phyloP scores from a whole-genome alignment of 140 eudicot genomes.

The Cichorium intybus region DNA sequence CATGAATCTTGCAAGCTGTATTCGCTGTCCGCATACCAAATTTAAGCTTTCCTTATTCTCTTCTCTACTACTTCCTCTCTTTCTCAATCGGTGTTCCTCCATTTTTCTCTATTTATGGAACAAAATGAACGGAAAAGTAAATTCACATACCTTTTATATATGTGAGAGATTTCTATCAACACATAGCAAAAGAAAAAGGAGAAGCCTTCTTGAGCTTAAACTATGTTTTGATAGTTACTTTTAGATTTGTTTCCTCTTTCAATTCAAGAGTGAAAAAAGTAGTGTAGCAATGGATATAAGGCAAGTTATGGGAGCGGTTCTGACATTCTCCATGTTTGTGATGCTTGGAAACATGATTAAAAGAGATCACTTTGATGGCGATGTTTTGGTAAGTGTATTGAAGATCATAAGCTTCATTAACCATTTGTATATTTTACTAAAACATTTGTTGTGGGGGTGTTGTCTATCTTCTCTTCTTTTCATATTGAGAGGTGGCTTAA shows the following conservation, averaged over 20 bases:
- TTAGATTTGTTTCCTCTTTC: constrained; percentile 24
- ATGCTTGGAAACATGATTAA: constrained; percentile 87
- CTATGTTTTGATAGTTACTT: constrained; percentile 15
- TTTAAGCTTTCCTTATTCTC: constrained; percentile 27
- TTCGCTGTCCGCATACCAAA: constrained; percentile 40
- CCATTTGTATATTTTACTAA: not conserved
- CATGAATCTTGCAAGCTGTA: constrained; percentile 49
- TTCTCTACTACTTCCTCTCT: constrained; percentile 35
- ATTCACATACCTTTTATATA: constrained; percentile 16
- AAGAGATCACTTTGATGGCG: constrained; percentile 64
- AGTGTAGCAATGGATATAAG: constrained; percentile 42
- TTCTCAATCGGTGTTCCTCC: constrained; percentile 13
- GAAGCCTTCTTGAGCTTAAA: not conserved
- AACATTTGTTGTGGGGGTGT: not conserved
- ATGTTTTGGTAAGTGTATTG: constrained; percentile 41
- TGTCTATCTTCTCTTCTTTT: not conserved
- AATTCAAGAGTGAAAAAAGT: constrained; percentile 9
- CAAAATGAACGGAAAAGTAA: constrained; percentile 16
- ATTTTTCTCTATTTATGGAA: constrained; percentile 17
- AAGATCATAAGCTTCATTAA: constrained; percentile 1
- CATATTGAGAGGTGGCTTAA: not conserved
- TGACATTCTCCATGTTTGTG: constrained; percentile 76
- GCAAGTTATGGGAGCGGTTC: constrained; percentile 69
- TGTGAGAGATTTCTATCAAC: not conserved
- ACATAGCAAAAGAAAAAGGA: constrained; percentile 6